Conservation (phyloP, 1,284 basidiomycete species). For the Rhodotorula glutinis region DNA sequence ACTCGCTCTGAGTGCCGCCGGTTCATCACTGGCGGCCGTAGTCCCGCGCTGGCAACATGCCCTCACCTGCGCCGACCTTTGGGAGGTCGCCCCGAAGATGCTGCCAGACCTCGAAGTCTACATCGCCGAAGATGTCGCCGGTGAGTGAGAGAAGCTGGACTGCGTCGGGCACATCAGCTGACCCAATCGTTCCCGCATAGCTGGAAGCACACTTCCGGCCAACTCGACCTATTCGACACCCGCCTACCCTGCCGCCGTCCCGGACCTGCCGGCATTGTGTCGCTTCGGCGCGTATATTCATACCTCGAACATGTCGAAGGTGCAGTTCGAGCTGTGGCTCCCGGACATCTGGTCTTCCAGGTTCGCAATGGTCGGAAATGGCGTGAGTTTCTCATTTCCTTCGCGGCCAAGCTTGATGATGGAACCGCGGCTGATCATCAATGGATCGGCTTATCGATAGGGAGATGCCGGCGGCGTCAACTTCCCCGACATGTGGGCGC, state of each 20-base stretch:
- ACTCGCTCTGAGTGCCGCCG: background rate
- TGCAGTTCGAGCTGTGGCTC: conserved; percentile 42
- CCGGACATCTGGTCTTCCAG: conserved; percentile 36
- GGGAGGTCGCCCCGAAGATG: background rate
- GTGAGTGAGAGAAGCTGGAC: no score
- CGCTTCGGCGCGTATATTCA: conserved; percentile 37
- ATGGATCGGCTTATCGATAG: no score
- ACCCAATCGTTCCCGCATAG: no score
- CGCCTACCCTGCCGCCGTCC: conserved; percentile 21
- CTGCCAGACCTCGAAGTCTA: background rate
- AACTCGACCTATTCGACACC: background rate
- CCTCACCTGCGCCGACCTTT: background rate
- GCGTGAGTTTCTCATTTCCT: background rate
- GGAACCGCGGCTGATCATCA: no score
- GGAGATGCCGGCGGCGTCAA: conserved; percentile 37
- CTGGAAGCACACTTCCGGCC: conserved; percentile 8
- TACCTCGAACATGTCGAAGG: conserved; percentile 24
- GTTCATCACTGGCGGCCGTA: background rate
- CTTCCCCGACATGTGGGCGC: conserved; percentile 14
- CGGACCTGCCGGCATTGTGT: conserved; percentile 30
- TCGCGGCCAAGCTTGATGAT: no score
- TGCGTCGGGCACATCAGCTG: no score
- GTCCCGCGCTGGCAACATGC: conserved; percentile 1
- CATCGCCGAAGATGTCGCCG: background rate
- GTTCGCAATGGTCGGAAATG: conserved; percentile 41